Evolutionary conservation across 2,329 filamentous ascomycete genomes (phyloP), one percentile per base, ranked within the genome.

Genomic region (Hypoxylon rubiginosum): DNA sequence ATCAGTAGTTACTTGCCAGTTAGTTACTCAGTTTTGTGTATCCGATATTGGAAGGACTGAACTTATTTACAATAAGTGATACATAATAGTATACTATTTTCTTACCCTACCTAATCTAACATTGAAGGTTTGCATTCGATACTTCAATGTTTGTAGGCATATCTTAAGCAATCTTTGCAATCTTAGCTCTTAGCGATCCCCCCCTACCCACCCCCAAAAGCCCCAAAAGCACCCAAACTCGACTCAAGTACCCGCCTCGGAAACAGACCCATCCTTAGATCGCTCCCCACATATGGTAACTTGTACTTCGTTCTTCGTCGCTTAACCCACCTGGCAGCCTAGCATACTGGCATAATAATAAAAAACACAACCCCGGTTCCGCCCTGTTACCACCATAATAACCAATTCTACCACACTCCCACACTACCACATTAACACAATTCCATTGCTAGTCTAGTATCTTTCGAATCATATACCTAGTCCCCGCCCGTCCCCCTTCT

Each of bases 401-500:
- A 36, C 34, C 39, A 19, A n/a, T 43, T n/a, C 39, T 43, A 19
- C 39, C 39, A 19, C 19, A 19, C 39, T 19, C 2, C 36, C 7
- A 39, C 24, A 9, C 11, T 48, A 28, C 43, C 19, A 26, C 15
- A 28, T 24, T 17, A 8, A 24, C 26, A 28, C 26, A 28, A 7
- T 28, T 34, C 8, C 4, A 34, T 34, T 34, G 4, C 10, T 6
- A 6, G 10, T 11, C 30, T 34, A 34, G 30, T 34, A 34, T 2
- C 30, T 11, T 34, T 17, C 36, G 36, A 39, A 39, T 17, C 13
- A 3, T 4, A 39, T n/a, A 43, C n/a, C n/a, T n/a, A n/a, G 39
- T 43, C 6, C 50, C 9, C 15, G 43, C 34, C 52, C 48, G 39
- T 51, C 55, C 56, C 59, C 60, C 55, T 43, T n/a, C 28, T 34